phyloP scores from a whole-genome alignment of 2,329 filamentous ascomycete species.

The Coniella vitis region DNA sequence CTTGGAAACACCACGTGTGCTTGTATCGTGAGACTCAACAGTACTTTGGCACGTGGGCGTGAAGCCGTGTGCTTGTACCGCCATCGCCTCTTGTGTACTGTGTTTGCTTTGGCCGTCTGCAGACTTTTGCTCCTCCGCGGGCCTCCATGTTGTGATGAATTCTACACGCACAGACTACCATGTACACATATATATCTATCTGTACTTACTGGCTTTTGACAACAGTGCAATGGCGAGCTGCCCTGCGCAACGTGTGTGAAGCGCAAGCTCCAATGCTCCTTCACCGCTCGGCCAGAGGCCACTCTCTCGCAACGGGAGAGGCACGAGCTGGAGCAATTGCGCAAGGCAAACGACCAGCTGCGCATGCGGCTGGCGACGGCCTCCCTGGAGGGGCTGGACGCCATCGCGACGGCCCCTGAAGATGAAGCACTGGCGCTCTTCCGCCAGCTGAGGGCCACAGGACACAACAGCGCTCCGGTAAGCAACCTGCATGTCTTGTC shows the following conservation, averaged over 20 bases:
- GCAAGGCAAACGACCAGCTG: background rate
- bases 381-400: background rate
- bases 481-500: background rate
- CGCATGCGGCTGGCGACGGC: background rate
- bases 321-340: background rate
- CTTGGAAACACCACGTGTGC: no score
- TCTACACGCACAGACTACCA: no score
- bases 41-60: no score
- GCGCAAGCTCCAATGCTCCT: conserved; percentile 7
- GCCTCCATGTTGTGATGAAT: no score
- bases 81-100: no score
- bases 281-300: background rate
- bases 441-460: background rate
- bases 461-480: background rate
- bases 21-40: no score
- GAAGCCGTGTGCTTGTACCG: no score
- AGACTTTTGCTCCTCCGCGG: no score
- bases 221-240: conserved; percentile 10
- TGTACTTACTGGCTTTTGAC: background rate
- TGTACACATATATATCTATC: no score
- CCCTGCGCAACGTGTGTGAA: conserved; percentile 11
- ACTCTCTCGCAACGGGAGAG: background rate
- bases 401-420: background rate
- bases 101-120: no score
- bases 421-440: conserved; percentile 7